Base-by-base conservation (phyloP, 805 yeast species). In the Saturnispora silvae region DNA sequence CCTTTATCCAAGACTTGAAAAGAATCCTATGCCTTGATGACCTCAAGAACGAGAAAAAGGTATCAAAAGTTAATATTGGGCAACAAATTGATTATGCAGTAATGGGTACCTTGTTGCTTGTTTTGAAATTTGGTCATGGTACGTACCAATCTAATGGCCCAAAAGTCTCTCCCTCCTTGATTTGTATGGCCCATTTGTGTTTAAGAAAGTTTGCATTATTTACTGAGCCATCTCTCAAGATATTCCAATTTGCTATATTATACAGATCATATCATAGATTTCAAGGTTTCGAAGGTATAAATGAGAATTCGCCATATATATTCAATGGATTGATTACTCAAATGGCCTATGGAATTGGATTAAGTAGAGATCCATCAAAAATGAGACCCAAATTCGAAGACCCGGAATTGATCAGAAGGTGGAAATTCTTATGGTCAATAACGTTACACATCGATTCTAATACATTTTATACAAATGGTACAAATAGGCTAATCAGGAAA, bases 311-410 rank as follows among this genome's bases (percentile, higher is more conserved):
- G 31, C 66, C 76, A 3, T 75, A 69, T 45, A 67, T 74, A 11
- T 67, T 70, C 38, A 52, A 70, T 13, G 74, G 78, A 1, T 64
- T 75, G 55, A 59, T 76, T 19, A 56, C 75, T 13, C 83, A 76
- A 48, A 75, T 79, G 80, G 81, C 80, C 0, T 64, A 70, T 38
- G 65, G 77, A 27, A 64, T 77, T 44, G 87, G 87, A 0, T 51
- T 79, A 24, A 77, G 78, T 49, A 63, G 85, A 45, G 85, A 78
- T 44, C 84, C 85, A 0, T 67, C 64, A 70, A 45, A 49, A 45
- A 9, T 38, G 1, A 16, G 26, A 4, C 11, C 24, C 4, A 29
- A 23, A n/a, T 23, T 33, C 14, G 30, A 24, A 13, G 39, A 35
- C 29, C 37, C 44, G 3, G 16, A 28, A 4, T n/a, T 31, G 3